Conservation (phyloP, 129 eudicot species). For the Ambrosia trifida region DNA sequence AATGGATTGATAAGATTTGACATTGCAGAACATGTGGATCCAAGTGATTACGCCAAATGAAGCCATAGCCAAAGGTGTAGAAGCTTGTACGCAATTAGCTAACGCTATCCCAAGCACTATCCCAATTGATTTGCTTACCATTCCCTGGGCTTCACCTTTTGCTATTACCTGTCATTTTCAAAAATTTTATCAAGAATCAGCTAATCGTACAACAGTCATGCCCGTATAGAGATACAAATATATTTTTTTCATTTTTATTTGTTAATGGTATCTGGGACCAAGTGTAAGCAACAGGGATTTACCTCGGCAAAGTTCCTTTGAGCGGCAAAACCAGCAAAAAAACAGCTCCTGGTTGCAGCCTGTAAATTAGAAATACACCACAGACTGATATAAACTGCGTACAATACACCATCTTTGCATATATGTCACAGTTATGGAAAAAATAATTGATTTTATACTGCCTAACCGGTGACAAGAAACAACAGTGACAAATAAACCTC, state of each 20-base stretch:
- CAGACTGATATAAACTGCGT: not conserved
- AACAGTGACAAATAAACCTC: too few relatives aligned
- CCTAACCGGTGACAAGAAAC: too few relatives aligned
- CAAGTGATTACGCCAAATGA: slow-evolving; percentile 79
- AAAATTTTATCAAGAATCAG: not conserved
- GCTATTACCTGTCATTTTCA: slow-evolving; percentile 79
- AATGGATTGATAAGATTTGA: slow-evolving; percentile 96
- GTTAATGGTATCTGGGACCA: not conserved
- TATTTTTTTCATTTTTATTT: not conserved
- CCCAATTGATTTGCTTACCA: slow-evolving; percentile 97
- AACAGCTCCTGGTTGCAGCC: slow-evolving; percentile 99
- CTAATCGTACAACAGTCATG: not conserved
- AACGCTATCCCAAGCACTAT: slow-evolving; percentile 85
- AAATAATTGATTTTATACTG: too few relatives aligned
- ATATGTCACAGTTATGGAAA: not conserved
- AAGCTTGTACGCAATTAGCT: slow-evolving; percentile 79
- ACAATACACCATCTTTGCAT: slow-evolving; percentile 4
- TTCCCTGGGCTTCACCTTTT: slow-evolving; percentile 99
- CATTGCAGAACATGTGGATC: slow-evolving; percentile 98
- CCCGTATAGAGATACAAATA: not conserved
- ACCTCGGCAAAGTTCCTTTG: slow-evolving; percentile 98
- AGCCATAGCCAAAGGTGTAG: slow-evolving; percentile 85
- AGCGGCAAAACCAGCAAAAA: slow-evolving; percentile 97
- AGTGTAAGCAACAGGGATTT: slow-evolving; percentile 13
- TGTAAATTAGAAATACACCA: slow-evolving; percentile 32